Conservation (phyloP, 495 filamentous ascomycete species). For the Penicillium ochrochloron region DNA sequence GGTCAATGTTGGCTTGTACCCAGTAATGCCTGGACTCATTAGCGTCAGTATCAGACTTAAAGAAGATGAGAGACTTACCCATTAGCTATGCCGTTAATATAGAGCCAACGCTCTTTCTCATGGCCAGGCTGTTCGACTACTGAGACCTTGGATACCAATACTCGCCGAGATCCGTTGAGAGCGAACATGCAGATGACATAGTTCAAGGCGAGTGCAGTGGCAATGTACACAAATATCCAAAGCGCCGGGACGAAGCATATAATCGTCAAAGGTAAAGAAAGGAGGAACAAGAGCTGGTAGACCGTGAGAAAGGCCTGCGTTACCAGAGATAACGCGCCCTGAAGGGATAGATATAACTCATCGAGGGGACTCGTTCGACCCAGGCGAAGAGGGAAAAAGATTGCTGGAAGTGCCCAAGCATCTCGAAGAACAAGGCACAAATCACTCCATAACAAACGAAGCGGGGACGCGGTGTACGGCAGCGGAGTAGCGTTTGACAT, state of each 20-base stretch:
- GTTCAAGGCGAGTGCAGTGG: slow-evolving; percentile 50
- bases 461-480: slow-evolving; percentile 64
- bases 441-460: slow-evolving; percentile 58
- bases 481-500: slow-evolving; percentile 29
- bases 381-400: slow-evolving; percentile 57
- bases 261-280: slow-evolving; percentile 53
- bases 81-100: slow-evolving; percentile 43
- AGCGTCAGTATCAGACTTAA: not conserved
- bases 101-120: slow-evolving; percentile 44
- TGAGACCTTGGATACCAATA: slow-evolving; percentile 34
- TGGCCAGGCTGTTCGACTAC: slow-evolving; percentile 26
- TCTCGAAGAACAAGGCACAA: slow-evolving; percentile 56
- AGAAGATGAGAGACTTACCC: slow-evolving; percentile 28
- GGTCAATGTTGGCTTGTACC: slow-evolving; percentile 72
- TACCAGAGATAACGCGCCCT: slow-evolving; percentile 54
- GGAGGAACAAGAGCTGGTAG: slow-evolving; percentile 38
- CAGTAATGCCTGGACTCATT: slow-evolving; percentile 32
- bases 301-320: slow-evolving; percentile 57
- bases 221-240: slow-evolving; percentile 49
- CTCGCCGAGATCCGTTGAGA: slow-evolving; percentile 44
- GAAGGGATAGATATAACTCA: slow-evolving; percentile 58
- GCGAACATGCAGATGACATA: slow-evolving; percentile 48
- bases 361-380: slow-evolving; percentile 55
- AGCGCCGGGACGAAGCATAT: slow-evolving; percentile 52
- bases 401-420: slow-evolving; percentile 53